Conservation (phyloP, 2,329 filamentous ascomycete species). For the Reticulascus tulasneorum region DNA sequence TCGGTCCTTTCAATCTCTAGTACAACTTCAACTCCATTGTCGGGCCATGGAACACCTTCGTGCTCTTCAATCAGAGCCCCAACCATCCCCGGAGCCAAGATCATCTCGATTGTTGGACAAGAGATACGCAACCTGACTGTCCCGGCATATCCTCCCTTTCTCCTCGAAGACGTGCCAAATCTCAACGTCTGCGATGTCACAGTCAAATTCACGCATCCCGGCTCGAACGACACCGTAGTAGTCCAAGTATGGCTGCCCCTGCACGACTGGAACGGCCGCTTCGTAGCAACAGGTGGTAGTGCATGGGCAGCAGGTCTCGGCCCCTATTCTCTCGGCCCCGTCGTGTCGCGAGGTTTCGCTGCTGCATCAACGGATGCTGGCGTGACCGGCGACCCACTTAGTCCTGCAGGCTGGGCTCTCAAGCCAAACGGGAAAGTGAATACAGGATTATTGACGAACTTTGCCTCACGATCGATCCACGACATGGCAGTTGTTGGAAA, state of each 20-base stretch:
- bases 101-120: no score
- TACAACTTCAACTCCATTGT: no score
- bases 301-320: constrained; percentile 33
- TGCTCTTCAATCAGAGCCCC: no score
- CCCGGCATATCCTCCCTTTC: no score
- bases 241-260: constrained; percentile 20
- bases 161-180: no score
- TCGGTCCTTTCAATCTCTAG: no score
- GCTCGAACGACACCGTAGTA: constrained; percentile 16
- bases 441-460: constrained; percentile 22
- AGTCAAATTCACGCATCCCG: constrained; percentile 20
- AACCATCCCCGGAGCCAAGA: no score
- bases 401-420: constrained; percentile 17
- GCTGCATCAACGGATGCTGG: constrained; percentile 10
- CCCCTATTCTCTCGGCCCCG: constrained; percentile 19
- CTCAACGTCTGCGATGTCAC: no score
- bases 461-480: constrained; percentile 20
- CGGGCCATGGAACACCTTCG: no score
- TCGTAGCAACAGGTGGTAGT: constrained; percentile 23
- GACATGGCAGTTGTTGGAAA: constrained; percentile 37
- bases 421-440: constrained; percentile 10
- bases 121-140: no score
- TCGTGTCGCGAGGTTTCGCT: constrained; percentile 16
- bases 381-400: constrained; percentile 1
- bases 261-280: constrained; percentile 21